phyloP scores from a whole-genome alignment of 331 rosid species.

The Dryas integrifolia region DNA sequence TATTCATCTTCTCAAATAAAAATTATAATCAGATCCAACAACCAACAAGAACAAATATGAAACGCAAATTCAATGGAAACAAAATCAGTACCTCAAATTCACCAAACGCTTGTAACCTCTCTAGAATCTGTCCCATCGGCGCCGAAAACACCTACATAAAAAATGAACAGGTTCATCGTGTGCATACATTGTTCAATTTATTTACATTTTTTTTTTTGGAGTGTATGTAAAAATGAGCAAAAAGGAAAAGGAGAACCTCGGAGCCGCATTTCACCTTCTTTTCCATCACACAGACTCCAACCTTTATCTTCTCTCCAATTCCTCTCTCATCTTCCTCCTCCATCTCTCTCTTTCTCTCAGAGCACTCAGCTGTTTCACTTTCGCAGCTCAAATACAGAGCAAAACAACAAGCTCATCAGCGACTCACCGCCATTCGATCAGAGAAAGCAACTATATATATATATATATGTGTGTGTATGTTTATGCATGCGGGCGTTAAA shows the following conservation, averaged over 20 bases:
- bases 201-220: not conserved
- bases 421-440: constrained; percentile 18
- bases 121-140: constrained; percentile 91
- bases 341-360: constrained; percentile 22
- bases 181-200: constrained; percentile 25
- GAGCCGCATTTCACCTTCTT: constrained; percentile 98
- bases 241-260: constrained; percentile 48
- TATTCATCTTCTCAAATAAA: not conserved
- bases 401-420: constrained; percentile 14
- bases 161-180: constrained; percentile 5
- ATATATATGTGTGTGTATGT: not conserved
- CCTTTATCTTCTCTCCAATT: constrained; percentile 43
- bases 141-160: constrained; percentile 57
- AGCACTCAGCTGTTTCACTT: not conserved
- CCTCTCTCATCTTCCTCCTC: constrained; percentile 19
- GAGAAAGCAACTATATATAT: not conserved
- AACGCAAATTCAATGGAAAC: not conserved
- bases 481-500: not conserved
- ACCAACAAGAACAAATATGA: not conserved
- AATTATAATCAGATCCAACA: not conserved
- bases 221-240: not conserved
- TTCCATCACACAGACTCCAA: constrained; percentile 98
- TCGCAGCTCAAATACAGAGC: not conserved
- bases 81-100: constrained; percentile 72
- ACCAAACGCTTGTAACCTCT: constrained; percentile 81